Base-by-base conservation (phyloP, 208 protist genomes). In the Trypanosoma rangeli region DNA sequence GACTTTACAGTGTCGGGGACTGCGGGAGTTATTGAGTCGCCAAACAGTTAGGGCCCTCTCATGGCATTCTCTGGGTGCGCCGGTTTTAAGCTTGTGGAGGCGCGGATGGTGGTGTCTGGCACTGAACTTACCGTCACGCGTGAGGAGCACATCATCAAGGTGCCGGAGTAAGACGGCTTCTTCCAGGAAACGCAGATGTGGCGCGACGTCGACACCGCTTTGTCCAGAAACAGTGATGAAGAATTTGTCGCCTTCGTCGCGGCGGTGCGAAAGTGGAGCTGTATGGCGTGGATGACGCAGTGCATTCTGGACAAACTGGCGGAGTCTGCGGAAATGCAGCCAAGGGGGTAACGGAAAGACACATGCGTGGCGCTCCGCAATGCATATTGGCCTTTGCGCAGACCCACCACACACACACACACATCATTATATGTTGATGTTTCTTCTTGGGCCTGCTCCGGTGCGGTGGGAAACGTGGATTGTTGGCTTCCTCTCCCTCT, bases 171-270 rank as follows among this genome's bases (percentile, higher is more conserved):
- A 44, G 72, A 78, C 5, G 76, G 76, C 3, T 68, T 74, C 48
- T 42, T 68, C 53, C 80, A 89, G 76, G 78, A 86, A 49, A 71
- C 73, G 9, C 74, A 80, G 61, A 88, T 92, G 76, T 85, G 86
- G 79, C 78, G 78, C 20, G 66, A 92, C 59, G 74, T 89, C 28
- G 54, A 61, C 3, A 64, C 73, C 39, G 68, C 58, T 50, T 49
- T 88, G 15, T 42, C 42, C 20, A 39, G 22, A 28, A 70, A 73
- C 24, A 59, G 52, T 7, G 56, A 76, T 29, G 76, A 67, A 48
- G 46, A 33, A 18, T 59, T 85, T 9, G 28, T 79, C 3, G 82
- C 73, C 1, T 39, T 68, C 0, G 64, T 73, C 26, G 75, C 84
- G 12, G 80, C 73, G 7, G 71, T 75, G 53, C 64, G 70, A 18